Base-by-base conservation (phyloP, 768 basidiomycete species). In the Leucosporidium creatinivorum region DNA sequence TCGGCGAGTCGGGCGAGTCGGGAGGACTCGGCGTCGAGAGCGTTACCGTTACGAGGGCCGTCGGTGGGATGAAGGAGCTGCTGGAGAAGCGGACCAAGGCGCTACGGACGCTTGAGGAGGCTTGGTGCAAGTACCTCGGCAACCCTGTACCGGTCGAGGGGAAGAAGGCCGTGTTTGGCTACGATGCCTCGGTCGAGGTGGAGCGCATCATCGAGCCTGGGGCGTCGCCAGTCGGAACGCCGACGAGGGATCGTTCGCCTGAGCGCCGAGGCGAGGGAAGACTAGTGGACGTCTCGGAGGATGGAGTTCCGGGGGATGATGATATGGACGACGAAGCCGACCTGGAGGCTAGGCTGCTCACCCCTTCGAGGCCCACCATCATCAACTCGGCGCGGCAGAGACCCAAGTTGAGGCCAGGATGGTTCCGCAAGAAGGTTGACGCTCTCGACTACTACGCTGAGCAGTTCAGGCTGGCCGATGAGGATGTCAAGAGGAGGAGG, bases 111-210 rank as follows among this genome's bases (percentile, higher is more conserved):
- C 79, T 99, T 52, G 96, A 99, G 77, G 77, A 77, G 4, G 89
- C 88, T 10, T 98, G 94, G 94, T 85, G 87, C 23, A 82, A 84
- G 57, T 98, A 92, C 76, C 89, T 98, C 12, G 94, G 94, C 2
- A 98, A 98, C 76, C 94, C 94, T 0, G 92, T 90, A 0, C 58
- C 62, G 18, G 50, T 47, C 33, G 72, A 73, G 30, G 72, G 72
- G 2, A 64, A 65, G 48, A 61, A 61, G 69, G 84, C 85, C 0
- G 85, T 92, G 57, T 87, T 88, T 74, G 85, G 86, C 33, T 91
- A 92, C 74, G 87, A 91, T 74, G 87, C 87, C 28, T 68, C 76
- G 17, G 19, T 81, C 77, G 30, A 86, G 86, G 73, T 50, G 61
- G 73, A 65, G 33, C 63, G 58, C 69, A 75, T 71, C 59, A 17